Percentiles rank a stretch among this genome's conserved stretches.
Conservation (phyloP, 352 stramenopile species). For the Globisporangium sylvaticum region DNA sequence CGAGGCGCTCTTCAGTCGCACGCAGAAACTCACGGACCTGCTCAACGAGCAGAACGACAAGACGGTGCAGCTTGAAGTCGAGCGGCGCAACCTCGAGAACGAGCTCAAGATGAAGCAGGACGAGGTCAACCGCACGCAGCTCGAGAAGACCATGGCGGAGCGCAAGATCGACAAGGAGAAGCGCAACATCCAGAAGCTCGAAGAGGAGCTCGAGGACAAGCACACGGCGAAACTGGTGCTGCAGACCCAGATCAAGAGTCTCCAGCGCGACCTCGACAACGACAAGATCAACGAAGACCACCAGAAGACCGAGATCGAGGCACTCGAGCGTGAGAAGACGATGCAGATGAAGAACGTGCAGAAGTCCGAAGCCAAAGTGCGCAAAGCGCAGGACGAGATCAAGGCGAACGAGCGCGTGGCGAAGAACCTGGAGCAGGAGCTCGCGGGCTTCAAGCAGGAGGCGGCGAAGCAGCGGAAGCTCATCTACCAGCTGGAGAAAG, state of each 20-base stretch:
- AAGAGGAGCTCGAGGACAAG: conserved; percentile 90
- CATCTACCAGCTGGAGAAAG: conserved; percentile 91
- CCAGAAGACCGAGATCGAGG: conserved; percentile 68
- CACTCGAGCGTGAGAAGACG: conserved; percentile 84
- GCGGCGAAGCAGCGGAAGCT: conserved; percentile 87
- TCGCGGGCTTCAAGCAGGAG: conserved; percentile 82
- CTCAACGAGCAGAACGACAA: conserved; percentile 91
- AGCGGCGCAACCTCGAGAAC: conserved; percentile 75
- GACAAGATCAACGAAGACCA: conserved; percentile 81
- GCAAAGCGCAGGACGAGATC: conserved; percentile 86
- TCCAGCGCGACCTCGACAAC: conserved; percentile 74
- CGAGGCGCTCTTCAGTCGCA: conserved; percentile 87
- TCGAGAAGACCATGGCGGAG: conserved; percentile 90
- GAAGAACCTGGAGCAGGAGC: conserved; percentile 80
- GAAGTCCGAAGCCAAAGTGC: conserved; percentile 82
- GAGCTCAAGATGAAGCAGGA: conserved; percentile 84
- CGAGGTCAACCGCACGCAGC: conserved; percentile 77
- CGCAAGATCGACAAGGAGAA: conserved; percentile 88
- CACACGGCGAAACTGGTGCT: conserved; percentile 81
- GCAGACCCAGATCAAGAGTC: conserved; percentile 78
- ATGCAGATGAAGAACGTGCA: conserved; percentile 82
- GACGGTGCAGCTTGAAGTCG: conserved; percentile 78
- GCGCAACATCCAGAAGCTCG: conserved; percentile 82
- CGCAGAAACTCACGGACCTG: conserved; percentile 91
- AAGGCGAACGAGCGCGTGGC: conserved; percentile 91